Conservation (phyloP, 1,139 yeast species). For the Saccharomyces hybrid region DNA sequence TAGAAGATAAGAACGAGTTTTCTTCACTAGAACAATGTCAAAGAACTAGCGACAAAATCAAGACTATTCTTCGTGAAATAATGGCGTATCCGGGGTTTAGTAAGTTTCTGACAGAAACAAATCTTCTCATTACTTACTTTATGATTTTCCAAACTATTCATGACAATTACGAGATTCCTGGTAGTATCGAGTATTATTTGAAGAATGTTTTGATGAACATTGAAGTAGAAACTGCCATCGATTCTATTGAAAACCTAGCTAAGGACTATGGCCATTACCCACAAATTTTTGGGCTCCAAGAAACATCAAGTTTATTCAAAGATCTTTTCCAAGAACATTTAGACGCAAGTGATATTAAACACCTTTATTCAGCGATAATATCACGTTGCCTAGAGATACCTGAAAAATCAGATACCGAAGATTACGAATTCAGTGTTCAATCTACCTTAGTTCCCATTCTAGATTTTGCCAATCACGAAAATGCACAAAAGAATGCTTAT, state of each 20-base stretch:
- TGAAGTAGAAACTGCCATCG: conserved; percentile 17
- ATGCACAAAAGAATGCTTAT: conserved; percentile 40
- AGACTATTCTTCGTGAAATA: neutral
- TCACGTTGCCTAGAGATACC: conserved; percentile 64
- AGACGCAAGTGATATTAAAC: conserved; percentile 20
- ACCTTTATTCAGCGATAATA: conserved; percentile 43
- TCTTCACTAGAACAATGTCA: neutral
- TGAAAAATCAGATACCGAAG: conserved; percentile 26
- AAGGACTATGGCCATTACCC: conserved; percentile 10
- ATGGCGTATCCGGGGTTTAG: conserved; percentile 6
- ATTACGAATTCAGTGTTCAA: conserved; percentile 38
- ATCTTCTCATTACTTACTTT: conserved; percentile 15
- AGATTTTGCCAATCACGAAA: conserved; percentile 60
- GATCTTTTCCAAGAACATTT: neutral
- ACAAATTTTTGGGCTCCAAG: conserved; percentile 3
- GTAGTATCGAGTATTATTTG: conserved; percentile 14
- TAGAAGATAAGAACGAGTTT: neutral
- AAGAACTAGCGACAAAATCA: neutral
- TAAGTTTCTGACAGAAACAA: conserved; percentile 18
- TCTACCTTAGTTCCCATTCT: conserved; percentile 57
- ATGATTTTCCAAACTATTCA: conserved; percentile 17
- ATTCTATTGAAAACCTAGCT: neutral
- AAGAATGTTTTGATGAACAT: conserved; percentile 20
- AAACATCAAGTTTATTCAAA: conserved; percentile 9
- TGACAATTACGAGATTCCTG: conserved; percentile 15